Conservation (phyloP, 2,329 filamentous ascomycete species). For the Claviceps humidiphila region DNA sequence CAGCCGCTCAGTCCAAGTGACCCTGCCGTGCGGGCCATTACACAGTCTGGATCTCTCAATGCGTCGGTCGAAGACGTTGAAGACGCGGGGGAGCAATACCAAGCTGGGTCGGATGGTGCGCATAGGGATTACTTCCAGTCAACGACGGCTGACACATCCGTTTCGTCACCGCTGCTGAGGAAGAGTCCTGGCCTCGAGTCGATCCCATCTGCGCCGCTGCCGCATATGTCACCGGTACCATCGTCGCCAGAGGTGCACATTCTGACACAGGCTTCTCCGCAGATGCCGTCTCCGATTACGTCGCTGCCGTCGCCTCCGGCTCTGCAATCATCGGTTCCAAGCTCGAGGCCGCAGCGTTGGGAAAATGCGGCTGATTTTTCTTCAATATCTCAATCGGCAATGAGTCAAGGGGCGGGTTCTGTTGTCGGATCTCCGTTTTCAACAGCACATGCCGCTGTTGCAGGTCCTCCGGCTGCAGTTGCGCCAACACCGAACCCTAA, state of each 20-base stretch:
- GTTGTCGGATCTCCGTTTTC: constrained; percentile 4
- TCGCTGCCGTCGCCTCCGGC: constrained; percentile 7
- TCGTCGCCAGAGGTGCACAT: constrained; percentile 9
- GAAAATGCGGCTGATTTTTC: constrained; percentile 3
- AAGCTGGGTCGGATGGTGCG: constrained; percentile 8
- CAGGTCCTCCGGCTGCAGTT: constrained; percentile 4
- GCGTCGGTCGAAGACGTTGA: constrained; percentile 41
- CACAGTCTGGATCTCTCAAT: constrained; percentile 20
- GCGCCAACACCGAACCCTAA: constrained; percentile 14
- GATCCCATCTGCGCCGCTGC: constrained; percentile 11
- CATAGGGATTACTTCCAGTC: constrained; percentile 23
- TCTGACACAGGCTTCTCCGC: constrained; percentile 16
- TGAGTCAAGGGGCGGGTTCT: neutral
- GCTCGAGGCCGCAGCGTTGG: constrained; percentile 9
- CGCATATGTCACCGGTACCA: constrained; percentile 8
- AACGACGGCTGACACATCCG: constrained; percentile 15
- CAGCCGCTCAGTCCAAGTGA: constrained; percentile 48
- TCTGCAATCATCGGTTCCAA: constrained; percentile 7
- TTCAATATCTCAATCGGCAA: neutral
- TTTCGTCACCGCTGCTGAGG: constrained; percentile 23
- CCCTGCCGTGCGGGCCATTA: constrained; percentile 43
- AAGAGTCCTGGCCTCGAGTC: constrained; percentile 13
- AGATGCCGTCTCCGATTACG: constrained; percentile 12
- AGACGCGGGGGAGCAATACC: constrained; percentile 25
- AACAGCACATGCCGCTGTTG: constrained; percentile 3